Conservation (phyloP, 495 filamentous ascomycete genomes). For the Neurospora sp. region DNA sequence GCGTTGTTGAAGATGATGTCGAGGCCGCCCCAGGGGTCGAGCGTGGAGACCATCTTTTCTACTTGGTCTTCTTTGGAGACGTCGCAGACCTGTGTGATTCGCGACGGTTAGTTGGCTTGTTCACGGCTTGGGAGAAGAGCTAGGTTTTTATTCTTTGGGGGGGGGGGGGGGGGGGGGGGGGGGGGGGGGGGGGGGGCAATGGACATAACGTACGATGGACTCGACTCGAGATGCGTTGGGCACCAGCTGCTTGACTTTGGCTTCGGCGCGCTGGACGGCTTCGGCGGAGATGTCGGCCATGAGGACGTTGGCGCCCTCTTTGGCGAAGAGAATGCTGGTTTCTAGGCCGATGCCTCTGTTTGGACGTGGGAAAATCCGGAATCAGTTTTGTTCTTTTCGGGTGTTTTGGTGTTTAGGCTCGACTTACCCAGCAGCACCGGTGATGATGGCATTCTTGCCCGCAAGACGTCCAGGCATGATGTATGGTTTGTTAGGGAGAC, state of each 20-base stretch:
- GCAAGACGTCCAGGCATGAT: slow-evolving; percentile 51
- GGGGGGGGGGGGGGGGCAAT: too few species aligned
- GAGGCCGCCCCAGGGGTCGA: slow-evolving; percentile 82
- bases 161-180: too few species aligned
- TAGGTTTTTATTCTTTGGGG: too few species aligned
- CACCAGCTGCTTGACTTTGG: slow-evolving; percentile 61
- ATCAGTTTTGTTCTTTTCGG: background rate
- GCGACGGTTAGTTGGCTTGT: background rate
- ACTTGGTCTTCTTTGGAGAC: slow-evolving; percentile 66
- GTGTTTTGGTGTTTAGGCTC: background rate
- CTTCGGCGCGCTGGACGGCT: slow-evolving; percentile 54
- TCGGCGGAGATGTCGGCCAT: slow-evolving; percentile 74
- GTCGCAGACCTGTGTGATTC: slow-evolving; percentile 36
- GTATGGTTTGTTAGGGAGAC: background rate
- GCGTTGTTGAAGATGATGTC: slow-evolving; percentile 99
- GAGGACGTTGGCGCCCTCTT: slow-evolving; percentile 80
- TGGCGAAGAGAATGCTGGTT: slow-evolving; percentile 82
- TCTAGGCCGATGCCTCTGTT: slow-evolving; percentile 89
- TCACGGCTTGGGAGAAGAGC: too few species aligned
- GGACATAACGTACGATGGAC: slow-evolving; percentile 29
- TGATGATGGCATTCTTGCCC: slow-evolving; percentile 91
- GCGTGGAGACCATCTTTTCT: slow-evolving; percentile 52
- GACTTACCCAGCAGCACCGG: slow-evolving; percentile 79
- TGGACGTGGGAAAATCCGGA: slow-evolving; percentile 1
- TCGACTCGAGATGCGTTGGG: slow-evolving; percentile 52